phyloP scores from a whole-genome alignment of 129 eudicot genomes.

The Cynara cardunculus region DNA sequence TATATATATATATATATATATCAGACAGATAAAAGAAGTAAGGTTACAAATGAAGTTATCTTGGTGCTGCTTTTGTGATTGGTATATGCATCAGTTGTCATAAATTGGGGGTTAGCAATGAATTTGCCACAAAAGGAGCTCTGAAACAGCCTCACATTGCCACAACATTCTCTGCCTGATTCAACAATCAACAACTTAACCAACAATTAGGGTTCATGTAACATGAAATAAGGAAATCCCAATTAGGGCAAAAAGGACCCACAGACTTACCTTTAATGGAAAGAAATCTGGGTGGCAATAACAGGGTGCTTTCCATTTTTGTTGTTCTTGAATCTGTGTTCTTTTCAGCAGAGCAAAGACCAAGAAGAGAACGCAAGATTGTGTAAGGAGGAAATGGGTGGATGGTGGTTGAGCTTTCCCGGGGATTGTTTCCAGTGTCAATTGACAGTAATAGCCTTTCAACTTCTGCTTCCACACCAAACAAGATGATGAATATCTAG shows the following conservation, averaged over 20 bases:
- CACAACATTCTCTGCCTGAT: constrained; percentile 43
- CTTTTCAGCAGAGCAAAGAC: constrained; percentile 13
- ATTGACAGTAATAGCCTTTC: constrained; percentile 33
- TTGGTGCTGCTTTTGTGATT: constrained; percentile 29
- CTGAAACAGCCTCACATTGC: constrained; percentile 40
- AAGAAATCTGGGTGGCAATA: constrained; percentile 38
- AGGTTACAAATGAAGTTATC: constrained; percentile 50
- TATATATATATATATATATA: neutral
- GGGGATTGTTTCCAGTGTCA: neutral
- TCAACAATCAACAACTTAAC: neutral
- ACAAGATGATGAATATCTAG: neutral
- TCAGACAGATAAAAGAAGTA: neutral
- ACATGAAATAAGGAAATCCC: neutral
- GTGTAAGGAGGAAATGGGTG: constrained; percentile 29
- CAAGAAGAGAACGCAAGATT: constrained; percentile 1
- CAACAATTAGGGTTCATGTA: constrained; percentile 5
- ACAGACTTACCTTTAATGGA: neutral
- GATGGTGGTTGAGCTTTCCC: constrained; percentile 26
- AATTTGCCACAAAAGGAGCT: constrained; percentile 50
- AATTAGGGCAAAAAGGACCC: neutral
- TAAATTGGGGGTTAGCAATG: constrained; percentile 19
- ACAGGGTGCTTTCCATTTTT: constrained; percentile 53
- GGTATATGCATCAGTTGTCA: constrained; percentile 14
- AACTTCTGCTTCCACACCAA: neutral
- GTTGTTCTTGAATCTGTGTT: constrained; percentile 10